These are phyloP conservation scores for Aspergillus thermomutatus DNA, from an alignment of 2,329 filamentous ascomycete genomes.

Conservation along the genomic window DNA sequence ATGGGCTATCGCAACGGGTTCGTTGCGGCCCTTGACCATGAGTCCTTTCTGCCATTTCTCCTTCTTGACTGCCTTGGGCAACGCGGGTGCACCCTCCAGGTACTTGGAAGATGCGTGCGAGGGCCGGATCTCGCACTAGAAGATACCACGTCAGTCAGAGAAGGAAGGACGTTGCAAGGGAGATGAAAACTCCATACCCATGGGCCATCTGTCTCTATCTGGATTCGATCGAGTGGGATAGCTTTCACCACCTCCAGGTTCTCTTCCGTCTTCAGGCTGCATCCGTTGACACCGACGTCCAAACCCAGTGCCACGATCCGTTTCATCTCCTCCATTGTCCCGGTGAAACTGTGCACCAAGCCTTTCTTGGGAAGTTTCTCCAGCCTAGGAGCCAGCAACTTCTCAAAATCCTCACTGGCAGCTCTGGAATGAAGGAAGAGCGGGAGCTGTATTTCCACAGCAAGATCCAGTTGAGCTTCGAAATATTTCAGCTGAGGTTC, in stretches of 20 bases:
- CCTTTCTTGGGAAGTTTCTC: slow-evolving; percentile 69
- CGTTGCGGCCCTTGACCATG: slow-evolving; percentile 94
- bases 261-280: slow-evolving; percentile 89
- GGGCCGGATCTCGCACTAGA: slow-evolving; percentile 80
- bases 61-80: slow-evolving; percentile 87
- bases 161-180: neutral
- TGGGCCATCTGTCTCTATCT: slow-evolving; percentile 95
- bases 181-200: slow-evolving; percentile 51
- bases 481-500: slow-evolving; percentile 83
- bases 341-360: slow-evolving; percentile 94
- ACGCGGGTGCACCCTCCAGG: slow-evolving; percentile 63
- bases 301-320: slow-evolving; percentile 76
- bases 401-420: slow-evolving; percentile 79
- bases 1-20: slow-evolving; percentile 80
- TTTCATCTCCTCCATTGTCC: slow-evolving; percentile 77
- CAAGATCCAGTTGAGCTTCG: slow-evolving; percentile 74
- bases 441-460: slow-evolving; percentile 72
- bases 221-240: slow-evolving; percentile 73
- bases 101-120: slow-evolving; percentile 81
- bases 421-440: slow-evolving; percentile 91
- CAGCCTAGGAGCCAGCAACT: slow-evolving; percentile 62
- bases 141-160: slow-evolving; percentile 3
- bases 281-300: slow-evolving; percentile 94
- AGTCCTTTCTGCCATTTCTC: slow-evolving; percentile 85
- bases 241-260: slow-evolving; percentile 81